Evolutionary conservation across 495 filamentous ascomycete species (phyloP).

Genomic region (Umbilicaria muhlenbergii): DNA sequence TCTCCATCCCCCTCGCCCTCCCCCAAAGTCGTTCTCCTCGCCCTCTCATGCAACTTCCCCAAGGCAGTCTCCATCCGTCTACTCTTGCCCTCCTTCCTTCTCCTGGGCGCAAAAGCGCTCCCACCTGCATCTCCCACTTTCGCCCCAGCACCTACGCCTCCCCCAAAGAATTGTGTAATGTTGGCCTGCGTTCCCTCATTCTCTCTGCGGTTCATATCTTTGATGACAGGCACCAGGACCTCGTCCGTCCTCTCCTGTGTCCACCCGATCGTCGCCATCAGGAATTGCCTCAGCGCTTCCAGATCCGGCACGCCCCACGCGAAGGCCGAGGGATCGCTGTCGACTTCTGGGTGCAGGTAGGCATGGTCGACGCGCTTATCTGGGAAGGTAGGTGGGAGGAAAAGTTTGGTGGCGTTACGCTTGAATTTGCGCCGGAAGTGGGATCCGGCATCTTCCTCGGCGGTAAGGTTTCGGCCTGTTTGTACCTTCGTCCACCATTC

Average conservation of each 20-base stretch:
- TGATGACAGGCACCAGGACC: conserved; percentile 82
- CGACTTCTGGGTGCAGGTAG: conserved; percentile 75
- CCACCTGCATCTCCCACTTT: conserved; percentile 16
- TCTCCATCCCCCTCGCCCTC: conserved; percentile 1
- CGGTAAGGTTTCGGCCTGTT: conserved; percentile 24
- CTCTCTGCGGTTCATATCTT: conserved; percentile 79
- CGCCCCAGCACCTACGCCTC: conserved; percentile 25
- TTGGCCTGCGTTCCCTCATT: conserved; percentile 88
- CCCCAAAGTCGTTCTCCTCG: conserved; percentile 18
- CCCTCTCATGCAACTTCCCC: conserved; percentile 44
- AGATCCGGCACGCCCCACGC: conserved; percentile 94
- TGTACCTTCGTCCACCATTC: conserved; percentile 83
- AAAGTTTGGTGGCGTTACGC: conserved; percentile 67
- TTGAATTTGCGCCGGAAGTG: conserved; percentile 74
- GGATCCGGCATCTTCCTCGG: conserved; percentile 23
- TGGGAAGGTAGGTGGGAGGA: conserved; percentile 67
- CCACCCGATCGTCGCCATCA: conserved; percentile 95
- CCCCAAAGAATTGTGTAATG: conserved; percentile 78
- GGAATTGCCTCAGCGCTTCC: conserved; percentile 64
- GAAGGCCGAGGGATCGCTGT: conserved; percentile 59
- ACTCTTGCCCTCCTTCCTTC: conserved; percentile 42
- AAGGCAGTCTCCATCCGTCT: conserved; percentile 77
- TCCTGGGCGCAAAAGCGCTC: conserved; percentile 66
- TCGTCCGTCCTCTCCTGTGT: conserved; percentile 80
- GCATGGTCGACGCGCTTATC: conserved; percentile 58